Base-by-base conservation (phyloP, 139 green algal genomes). In the Closterium sp. region DNA sequence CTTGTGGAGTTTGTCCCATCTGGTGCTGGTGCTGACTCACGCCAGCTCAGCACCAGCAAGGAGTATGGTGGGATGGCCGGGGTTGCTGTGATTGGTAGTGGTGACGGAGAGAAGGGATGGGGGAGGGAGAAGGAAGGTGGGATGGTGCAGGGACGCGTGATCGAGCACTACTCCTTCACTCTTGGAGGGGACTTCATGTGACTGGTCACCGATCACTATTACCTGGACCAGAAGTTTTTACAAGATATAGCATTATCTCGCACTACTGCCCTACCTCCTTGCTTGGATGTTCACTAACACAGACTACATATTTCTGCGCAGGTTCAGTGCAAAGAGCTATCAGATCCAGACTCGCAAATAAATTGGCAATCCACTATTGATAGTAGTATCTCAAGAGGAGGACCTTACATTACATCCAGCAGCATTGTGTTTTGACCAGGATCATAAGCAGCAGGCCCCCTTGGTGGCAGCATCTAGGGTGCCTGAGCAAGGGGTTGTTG, bases 1-100 rank as follows among this genome's bases (percentile, higher is more conserved):
- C 87, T 89, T 89, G 87, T 89, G 28, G 87, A 89, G 87, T 45
- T 42, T 73, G 50, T 73, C 50, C 50, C 50, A 22, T 73, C 50
- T 21, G 50, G 17, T 88, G 85, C 50, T 73, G 50, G 50, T 10
- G 45, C 45, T 70, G 45, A 70, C 45, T 70, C 45, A 70, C 45
- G 45, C 45, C 45, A 70, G 45, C 45, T 70, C 45, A 70, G 45
- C 45, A 4, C 45, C 45, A 70, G 4, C 45, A 73, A 73, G 50
- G 50, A 0, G 17, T 9, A 73, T 73, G 50, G 50, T 73, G 50
- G 50, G 10, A 73, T 73, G 50, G 50, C 13, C 24, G 50, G 13
- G 50, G 50, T 73, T 21, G 38, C 17, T 21, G 50, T 73, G 50
- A 22, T 73, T 73, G 2, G 50, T 73, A 73, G 50, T 73, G 50